Percentiles rank a stretch among this genome's conserved stretches.
Conservation (phyloP, 371 early-diverging fungal genomes). For the Saksenaea oblongispora region DNA sequence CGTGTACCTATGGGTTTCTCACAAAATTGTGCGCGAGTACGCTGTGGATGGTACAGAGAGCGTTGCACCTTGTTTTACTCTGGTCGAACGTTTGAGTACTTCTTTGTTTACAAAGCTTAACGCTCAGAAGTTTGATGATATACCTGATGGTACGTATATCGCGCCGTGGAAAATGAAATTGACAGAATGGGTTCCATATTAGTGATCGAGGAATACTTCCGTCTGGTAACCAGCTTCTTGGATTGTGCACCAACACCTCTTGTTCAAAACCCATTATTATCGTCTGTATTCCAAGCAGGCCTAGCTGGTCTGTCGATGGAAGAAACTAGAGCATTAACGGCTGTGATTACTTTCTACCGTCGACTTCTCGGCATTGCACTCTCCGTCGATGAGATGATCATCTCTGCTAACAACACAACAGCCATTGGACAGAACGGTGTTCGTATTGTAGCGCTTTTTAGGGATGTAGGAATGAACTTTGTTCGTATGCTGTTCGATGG, state of each 20-base stretch:
- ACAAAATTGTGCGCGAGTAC: slow-evolving; percentile 45
- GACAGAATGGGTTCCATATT: slow-evolving; percentile 1
- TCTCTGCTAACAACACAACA: slow-evolving; percentile 13
- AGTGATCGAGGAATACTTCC: slow-evolving; percentile 75
- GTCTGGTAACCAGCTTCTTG: slow-evolving; percentile 53
- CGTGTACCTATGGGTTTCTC: slow-evolving; percentile 77
- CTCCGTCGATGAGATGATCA: slow-evolving; percentile 21
- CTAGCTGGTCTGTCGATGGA: slow-evolving; percentile 63
- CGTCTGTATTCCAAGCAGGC: slow-evolving; percentile 66
- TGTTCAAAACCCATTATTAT: slow-evolving; percentile 56
- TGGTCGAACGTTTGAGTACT: slow-evolving; percentile 60
- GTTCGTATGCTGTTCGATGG: slow-evolving; percentile 49
- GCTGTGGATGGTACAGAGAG: slow-evolving; percentile 38
- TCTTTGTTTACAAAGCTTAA: slow-evolving; percentile 61
- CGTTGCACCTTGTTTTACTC: slow-evolving; percentile 32
- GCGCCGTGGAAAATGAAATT: neutral
- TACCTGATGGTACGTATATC: slow-evolving; percentile 62
- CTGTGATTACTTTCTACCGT: slow-evolving; percentile 60
- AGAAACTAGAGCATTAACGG: slow-evolving; percentile 61
- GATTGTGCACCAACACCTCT: slow-evolving; percentile 62
- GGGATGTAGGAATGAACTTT: slow-evolving; percentile 35
- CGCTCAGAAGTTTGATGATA: slow-evolving; percentile 53
- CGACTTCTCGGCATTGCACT: slow-evolving; percentile 37
- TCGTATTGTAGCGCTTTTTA: slow-evolving; percentile 32
- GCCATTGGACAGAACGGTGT: slow-evolving; percentile 32